phyloP scores from a whole-genome alignment of 2,329 filamentous ascomycete species.

The Paecilomyces niveus region DNA sequence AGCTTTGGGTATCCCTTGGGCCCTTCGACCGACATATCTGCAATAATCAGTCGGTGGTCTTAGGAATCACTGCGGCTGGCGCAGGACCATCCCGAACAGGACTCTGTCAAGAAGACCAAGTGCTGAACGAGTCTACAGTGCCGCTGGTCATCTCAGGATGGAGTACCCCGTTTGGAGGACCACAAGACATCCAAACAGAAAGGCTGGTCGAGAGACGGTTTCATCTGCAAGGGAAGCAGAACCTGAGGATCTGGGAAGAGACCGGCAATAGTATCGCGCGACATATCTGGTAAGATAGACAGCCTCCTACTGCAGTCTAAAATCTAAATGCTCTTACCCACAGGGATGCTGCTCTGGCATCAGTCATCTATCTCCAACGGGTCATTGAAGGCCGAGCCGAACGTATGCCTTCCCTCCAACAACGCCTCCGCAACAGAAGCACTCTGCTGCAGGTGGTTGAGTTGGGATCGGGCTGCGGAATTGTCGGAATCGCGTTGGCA shows the following conservation, averaged over 20 bases:
- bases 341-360: constrained; percentile 54
- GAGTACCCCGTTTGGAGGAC: constrained; percentile 41
- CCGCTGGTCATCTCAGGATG: constrained; percentile 52
- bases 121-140: constrained; percentile 15
- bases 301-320: neutral
- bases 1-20: constrained; percentile 24
- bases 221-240: constrained; percentile 29
- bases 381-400: constrained; percentile 24
- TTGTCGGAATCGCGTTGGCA: constrained; percentile 59
- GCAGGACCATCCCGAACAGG: constrained; percentile 3
- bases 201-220: constrained; percentile 53
- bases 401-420: constrained; percentile 22
- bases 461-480: constrained; percentile 61
- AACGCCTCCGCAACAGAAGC: constrained; percentile 21
- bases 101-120: constrained; percentile 9
- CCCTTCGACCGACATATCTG: constrained; percentile 19
- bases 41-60: constrained; percentile 16
- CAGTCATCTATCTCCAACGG: constrained; percentile 46
- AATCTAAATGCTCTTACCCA: constrained; percentile 10
- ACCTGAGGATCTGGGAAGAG: constrained; percentile 57
- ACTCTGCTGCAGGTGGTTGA: constrained; percentile 50
- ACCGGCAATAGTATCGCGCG: constrained; percentile 66
- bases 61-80: constrained; percentile 16
- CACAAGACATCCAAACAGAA: constrained; percentile 36
- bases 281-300: constrained; percentile 55